phyloP scores from a whole-genome alignment of 169 alveolate species.

The Plasmodium yoelii region DNA sequence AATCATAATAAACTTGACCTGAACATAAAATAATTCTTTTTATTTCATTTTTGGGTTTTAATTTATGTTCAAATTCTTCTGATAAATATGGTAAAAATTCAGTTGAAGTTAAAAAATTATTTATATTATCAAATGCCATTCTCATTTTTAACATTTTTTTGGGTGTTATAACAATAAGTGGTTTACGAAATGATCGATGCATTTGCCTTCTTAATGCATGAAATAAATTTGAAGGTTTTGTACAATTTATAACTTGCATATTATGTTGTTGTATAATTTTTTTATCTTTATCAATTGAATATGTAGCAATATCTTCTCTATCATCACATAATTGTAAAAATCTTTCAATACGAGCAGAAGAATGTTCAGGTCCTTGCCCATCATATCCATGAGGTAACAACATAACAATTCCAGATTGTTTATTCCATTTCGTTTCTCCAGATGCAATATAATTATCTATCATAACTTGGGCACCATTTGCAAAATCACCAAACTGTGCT shows the following conservation, averaged over 20 bases:
- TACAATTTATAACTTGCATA: constrained; percentile 90
- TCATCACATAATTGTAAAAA: constrained; percentile 89
- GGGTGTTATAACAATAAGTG: constrained; percentile 81
- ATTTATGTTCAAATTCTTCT: constrained; percentile 78
- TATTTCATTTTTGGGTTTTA: constrained; percentile 48
- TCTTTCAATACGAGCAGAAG: constrained; percentile 92
- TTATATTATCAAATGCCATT: constrained; percentile 80
- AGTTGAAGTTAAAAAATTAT: constrained; percentile 79
- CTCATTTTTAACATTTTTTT: constrained; percentile 83
- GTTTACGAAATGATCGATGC: constrained; percentile 90
- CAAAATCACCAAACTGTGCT: constrained; percentile 98
- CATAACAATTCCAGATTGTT: constrained; percentile 89
- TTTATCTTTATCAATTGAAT: constrained; percentile 77
- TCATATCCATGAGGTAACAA: constrained; percentile 97
- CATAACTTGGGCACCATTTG: constrained; percentile 95
- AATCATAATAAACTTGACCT: constrained; percentile 93
- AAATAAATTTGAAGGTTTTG: constrained; percentile 94
- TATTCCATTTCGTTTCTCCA: constrained; percentile 96
- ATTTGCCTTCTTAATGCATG: constrained; percentile 94
- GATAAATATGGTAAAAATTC: constrained; percentile 82
- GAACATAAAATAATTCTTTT: constrained; percentile 90
- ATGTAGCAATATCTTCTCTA: constrained; percentile 82
- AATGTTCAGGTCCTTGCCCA: constrained; percentile 98
- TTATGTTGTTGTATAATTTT: constrained; percentile 80
- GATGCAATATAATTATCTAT: constrained; percentile 94